A percentile compares a stretch with the other conserved stretches of the same genome.
Evolutionary conservation across 768 basidiomycete genomes (phyloP).

Genomic region (Peribolospora baueri): DNA sequence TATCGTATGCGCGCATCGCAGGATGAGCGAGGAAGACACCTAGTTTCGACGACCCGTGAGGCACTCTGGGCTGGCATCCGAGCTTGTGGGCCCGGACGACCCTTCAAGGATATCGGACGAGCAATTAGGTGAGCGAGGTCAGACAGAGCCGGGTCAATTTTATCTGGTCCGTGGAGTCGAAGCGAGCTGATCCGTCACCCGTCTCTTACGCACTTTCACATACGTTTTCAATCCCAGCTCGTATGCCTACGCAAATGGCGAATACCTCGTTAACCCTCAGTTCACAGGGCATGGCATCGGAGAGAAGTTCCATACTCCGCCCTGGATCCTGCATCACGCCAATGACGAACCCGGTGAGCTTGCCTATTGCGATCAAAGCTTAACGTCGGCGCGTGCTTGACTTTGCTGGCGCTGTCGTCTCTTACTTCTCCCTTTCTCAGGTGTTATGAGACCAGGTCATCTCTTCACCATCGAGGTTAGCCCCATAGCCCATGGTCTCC

Average conservation of each 20-base stretch:
- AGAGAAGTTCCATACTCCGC: slow-evolving; percentile 46
- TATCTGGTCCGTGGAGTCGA: no score
- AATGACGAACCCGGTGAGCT: slow-evolving; percentile 23
- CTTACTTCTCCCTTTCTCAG: slow-evolving; percentile 24
- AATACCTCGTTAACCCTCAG: slow-evolving; percentile 41
- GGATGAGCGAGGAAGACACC: slow-evolving; percentile 45
- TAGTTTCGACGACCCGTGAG: slow-evolving; percentile 36
- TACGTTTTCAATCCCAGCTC: slow-evolving; percentile 26
- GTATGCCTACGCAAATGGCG: slow-evolving; percentile 9
- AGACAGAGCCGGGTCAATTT: slow-evolving; percentile 9
- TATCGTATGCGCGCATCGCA: slow-evolving; percentile 13
- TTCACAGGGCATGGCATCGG: slow-evolving; percentile 80
- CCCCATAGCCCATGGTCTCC: neutral
- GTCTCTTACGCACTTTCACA: slow-evolving; percentile 16
- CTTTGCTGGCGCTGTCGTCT: neutral
- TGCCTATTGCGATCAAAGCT: neutral
- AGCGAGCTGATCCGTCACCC: no score
- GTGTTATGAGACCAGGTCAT: slow-evolving; percentile 55
- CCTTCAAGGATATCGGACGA: slow-evolving; percentile 43
- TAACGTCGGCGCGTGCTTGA: neutral
- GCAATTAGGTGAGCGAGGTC: slow-evolving; percentile 35
- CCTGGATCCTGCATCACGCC: slow-evolving; percentile 52
- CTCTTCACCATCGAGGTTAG: slow-evolving; percentile 78
- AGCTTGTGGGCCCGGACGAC: slow-evolving; percentile 46
- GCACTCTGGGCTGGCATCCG: slow-evolving; percentile 47